Evolutionary conservation across 169 alveolate species (phyloP).

Genomic region (Babesia ovis): DNA sequence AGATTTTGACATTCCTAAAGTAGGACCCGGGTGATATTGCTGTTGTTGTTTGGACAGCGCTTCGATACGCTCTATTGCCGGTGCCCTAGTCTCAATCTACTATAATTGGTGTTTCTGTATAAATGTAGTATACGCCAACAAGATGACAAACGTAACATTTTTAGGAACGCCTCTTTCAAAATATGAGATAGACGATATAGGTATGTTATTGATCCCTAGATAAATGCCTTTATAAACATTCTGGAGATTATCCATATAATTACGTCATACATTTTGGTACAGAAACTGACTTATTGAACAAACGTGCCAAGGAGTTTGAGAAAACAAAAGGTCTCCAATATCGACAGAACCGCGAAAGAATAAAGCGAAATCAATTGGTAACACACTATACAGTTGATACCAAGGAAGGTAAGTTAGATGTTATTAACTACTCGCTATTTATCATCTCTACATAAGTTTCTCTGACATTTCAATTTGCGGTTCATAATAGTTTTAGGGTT

Average conservation of each 20-base stretch:
- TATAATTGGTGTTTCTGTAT: too few relatives aligned
- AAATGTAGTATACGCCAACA: not conserved
- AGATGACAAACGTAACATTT: slow-evolving; percentile 45
- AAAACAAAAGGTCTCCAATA: slow-evolving; percentile 43
- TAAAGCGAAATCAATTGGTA: slow-evolving; percentile 19
- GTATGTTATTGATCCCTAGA: slow-evolving; percentile 11
- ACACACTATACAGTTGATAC: slow-evolving; percentile 62
- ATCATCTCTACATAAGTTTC: not conserved
- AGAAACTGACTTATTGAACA: slow-evolving; percentile 16
- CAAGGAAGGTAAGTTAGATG: slow-evolving; percentile 31
- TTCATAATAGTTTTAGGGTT: slow-evolving; percentile 19
- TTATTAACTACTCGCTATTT: not conserved
- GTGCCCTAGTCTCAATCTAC: too few relatives aligned
- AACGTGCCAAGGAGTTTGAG: slow-evolving; percentile 18
- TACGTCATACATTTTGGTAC: not conserved
- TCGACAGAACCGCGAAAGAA: slow-evolving; percentile 52
- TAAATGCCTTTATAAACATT: too few relatives aligned
- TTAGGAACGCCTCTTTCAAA: slow-evolving; percentile 65
- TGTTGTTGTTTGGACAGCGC: too few relatives aligned
- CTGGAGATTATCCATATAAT: too few relatives aligned
- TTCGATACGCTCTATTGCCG: too few relatives aligned
- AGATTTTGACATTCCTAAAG: slow-evolving; percentile 89
- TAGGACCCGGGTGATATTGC: slow-evolving; percentile 88
- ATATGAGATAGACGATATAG: slow-evolving; percentile 60
- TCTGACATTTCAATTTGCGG: not conserved